Conservation (phyloP, 176 grass and related monocot genomes). For the Pontederia crassipes region DNA sequence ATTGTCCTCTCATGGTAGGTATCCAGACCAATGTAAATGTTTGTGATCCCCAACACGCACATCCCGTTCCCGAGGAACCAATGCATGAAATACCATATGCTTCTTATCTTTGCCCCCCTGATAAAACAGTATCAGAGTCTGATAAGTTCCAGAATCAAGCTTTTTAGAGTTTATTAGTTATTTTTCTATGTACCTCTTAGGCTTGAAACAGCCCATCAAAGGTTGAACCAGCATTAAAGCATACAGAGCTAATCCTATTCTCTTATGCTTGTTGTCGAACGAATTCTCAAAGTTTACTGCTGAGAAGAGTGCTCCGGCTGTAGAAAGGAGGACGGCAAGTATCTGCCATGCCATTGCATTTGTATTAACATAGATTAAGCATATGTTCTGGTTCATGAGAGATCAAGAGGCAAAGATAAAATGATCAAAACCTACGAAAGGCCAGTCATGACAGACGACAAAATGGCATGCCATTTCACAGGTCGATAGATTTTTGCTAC, state of each 20-base stretch:
- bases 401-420: no score
- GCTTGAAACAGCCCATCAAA: slow-evolving; percentile 71
- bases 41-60: slow-evolving; percentile 50
- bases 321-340: slow-evolving; percentile 56
- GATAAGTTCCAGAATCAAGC: neutral
- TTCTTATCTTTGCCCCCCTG: slow-evolving; percentile 62
- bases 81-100: slow-evolving; percentile 72
- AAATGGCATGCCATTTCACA: no score
- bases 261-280: slow-evolving; percentile 84
- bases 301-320: slow-evolving; percentile 56
- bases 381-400: no score
- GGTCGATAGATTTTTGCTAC: no score
- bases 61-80: slow-evolving; percentile 56
- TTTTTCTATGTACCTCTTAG: slow-evolving; percentile 39
- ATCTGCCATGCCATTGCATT: slow-evolving; percentile 28
- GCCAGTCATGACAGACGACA: no score
- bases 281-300: slow-evolving; percentile 85
- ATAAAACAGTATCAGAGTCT: neutral
- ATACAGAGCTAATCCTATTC: slow-evolving; percentile 69
- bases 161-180: neutral
- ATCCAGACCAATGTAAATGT: slow-evolving; percentile 66
- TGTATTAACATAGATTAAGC: no score
- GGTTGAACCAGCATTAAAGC: slow-evolving; percentile 82
- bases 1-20: slow-evolving; percentile 65
- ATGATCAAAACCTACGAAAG: neutral